Base-by-base conservation (phyloP, 2,329 filamentous ascomycete genomes). In the Microdochium trichocladiopsis region DNA sequence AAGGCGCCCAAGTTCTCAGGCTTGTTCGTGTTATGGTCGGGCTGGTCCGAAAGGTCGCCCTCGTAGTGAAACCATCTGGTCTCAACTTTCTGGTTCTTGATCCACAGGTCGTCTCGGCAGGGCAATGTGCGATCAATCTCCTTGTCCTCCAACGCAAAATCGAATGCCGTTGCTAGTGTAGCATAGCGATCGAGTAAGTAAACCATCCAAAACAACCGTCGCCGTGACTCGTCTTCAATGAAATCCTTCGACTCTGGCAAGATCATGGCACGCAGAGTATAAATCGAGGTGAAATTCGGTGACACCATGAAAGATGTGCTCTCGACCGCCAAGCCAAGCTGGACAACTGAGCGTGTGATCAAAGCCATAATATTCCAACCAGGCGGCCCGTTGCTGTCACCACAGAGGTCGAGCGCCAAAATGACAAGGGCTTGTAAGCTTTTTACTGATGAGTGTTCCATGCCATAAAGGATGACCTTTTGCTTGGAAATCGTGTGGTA, bases 181-280 rank as follows among this genome's bases (percentile, higher is more conserved):
- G 90, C 90, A 64, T 95, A 96, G 49, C 92, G 80, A 65, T 96
- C 92, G 5, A 96, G 77, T 12, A 96, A 72, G 63, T 95, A 96
- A 11, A 95, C 85, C 84, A 95, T 93, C 92, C 92, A 96, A 67
- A 96, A 95, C 1, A 96, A 74, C 24, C 92, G 78, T 25, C 92
- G 80, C 25, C 91, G 78, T 43, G 88, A 88, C 67, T 96, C 92
- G 55, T 96, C 92, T 64, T 96, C 91, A 52, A 95, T 87, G 68
- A 92, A 96, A 55, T 90, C 88, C 50, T 83, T 84, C 0, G 92
- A 81, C 55, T 95, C 90, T 0, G 90, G 88, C 0, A 96, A 74
- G 2, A 93, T 85, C 73, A 92, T 92, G 16, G 91, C 90, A 51
- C 91, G 80, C 47, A 95, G 73, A 0, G 91, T 96, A 65, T 95